A percentile compares a stretch with the other conserved stretches of the same genome.
These are phyloP conservation scores for Fusarium sacchari DNA, from an alignment of 2,329 filamentous ascomycete genomes.

Conservation along the genomic window DNA sequence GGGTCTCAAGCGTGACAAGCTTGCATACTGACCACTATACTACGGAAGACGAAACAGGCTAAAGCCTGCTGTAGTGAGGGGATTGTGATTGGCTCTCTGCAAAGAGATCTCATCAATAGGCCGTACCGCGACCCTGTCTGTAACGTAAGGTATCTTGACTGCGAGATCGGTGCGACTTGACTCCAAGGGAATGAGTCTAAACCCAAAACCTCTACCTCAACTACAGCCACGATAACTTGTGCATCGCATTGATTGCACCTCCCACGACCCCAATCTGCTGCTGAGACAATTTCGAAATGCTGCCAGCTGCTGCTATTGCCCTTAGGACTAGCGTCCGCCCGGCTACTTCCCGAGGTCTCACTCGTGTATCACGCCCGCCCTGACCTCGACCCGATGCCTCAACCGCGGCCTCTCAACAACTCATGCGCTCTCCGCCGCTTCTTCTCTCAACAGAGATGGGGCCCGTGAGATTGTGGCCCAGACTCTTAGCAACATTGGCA, in stretches of 20 bases:
- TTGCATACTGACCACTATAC: constrained; percentile 41
- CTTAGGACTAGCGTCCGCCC: not conserved
- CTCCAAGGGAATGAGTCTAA: not conserved
- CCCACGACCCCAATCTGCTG: not conserved
- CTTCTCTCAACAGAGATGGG: not conserved
- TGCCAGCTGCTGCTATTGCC: not conserved
- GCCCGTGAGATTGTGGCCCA: not conserved
- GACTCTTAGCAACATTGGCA: not conserved
- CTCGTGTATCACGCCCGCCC: not conserved
- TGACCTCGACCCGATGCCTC: not conserved
- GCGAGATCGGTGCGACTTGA: not conserved
- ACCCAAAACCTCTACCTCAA: not conserved
- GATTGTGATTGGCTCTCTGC: too few relatives aligned
- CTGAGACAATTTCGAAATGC: not conserved
- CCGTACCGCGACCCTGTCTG: not conserved
- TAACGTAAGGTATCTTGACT: not conserved
- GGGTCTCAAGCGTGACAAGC: constrained; percentile 41
- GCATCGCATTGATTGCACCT: not conserved
- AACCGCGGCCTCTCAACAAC: not conserved
- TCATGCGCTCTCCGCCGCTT: not conserved
- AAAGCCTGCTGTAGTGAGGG: not conserved
- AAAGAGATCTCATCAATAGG: too few relatives aligned
- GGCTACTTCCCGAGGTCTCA: not conserved
- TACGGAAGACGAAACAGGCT: constrained; percentile 26
- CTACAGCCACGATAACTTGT: not conserved